Evolutionary conservation across 306 rosid species (phyloP).

Genomic region (Vigna angularis): DNA sequence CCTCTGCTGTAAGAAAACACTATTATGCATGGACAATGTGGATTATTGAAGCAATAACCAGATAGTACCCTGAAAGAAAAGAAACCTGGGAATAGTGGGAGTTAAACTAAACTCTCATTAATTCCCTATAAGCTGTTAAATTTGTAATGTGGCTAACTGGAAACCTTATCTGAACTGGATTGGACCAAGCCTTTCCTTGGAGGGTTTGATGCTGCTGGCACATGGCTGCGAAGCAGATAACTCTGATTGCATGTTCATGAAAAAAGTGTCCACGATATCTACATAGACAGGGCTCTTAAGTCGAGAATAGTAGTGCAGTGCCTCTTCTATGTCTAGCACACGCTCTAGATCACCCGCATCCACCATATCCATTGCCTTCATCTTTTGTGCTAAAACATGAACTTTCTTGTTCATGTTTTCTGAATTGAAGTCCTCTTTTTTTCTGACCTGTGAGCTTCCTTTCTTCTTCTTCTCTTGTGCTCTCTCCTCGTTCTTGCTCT

Average conservation of each 20-base stretch:
- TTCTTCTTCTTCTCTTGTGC: constrained; percentile 55
- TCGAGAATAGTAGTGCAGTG: constrained; percentile 89
- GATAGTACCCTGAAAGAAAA: not conserved
- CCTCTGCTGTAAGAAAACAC: not conserved
- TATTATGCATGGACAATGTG: constrained; percentile 11
- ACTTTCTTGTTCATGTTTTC: constrained; percentile 44
- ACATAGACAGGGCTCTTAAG: constrained; percentile 80
- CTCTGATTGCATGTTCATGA: constrained; percentile 74
- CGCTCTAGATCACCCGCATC: constrained; percentile 79
- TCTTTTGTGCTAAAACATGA: constrained; percentile 64
- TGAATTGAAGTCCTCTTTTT: constrained; percentile 49
- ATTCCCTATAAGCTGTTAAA: constrained; percentile 46
- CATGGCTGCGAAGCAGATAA: constrained; percentile 57
- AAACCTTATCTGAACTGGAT: constrained; percentile 57
- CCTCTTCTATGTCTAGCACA: constrained; percentile 92
- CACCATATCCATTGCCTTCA: constrained; percentile 82
- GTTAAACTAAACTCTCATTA: constrained; percentile 47
- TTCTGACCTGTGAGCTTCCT: constrained; percentile 41
- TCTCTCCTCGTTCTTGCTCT: constrained; percentile 46
- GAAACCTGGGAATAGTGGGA: constrained; percentile 30
- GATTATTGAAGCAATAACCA: constrained; percentile 26
- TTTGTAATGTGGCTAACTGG: constrained; percentile 37
- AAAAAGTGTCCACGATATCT: constrained; percentile 88
- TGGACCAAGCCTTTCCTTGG: constrained; percentile 57
- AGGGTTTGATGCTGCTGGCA: constrained; percentile 46